Base-by-base conservation (phyloP, 2,329 filamentous ascomycete genomes). In the Mycosphaerella arachidis region DNA sequence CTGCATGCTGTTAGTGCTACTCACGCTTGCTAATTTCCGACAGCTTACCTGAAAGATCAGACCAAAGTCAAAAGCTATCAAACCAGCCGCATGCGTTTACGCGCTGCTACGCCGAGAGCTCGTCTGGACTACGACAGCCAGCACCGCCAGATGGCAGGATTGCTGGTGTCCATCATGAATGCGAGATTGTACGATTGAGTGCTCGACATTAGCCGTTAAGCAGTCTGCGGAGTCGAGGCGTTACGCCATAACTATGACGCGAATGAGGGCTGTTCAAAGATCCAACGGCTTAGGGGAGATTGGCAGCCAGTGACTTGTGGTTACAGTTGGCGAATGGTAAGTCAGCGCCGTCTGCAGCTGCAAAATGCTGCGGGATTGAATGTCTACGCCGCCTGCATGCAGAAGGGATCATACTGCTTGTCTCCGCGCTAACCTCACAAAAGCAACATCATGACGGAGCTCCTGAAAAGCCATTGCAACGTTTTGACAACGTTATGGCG, bases 31-130 rank as follows among this genome's bases (percentile, higher is more conserved):
- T 16, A 29, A 3, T 18, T 4, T 20, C 6, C 6, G 18, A 24
- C 24, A 31, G 29, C 53, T 45, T 55, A 29, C 53, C 35, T 63
- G 62, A 50, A 65, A 65, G 8, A 65, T 62, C 33, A 64, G 45
- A 4, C 55, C 64, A n/a, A 66, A 60, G 55, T 64, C 62, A 43
- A 66, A 66, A 6, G 62, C 64, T 8, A 66, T 53, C 9, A 56
- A 55, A n/a, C n/a, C n/a, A n/a, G n/a, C 35, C 4, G 35, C 10
- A 10, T 37, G 35, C 35, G 35, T 37, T 7, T 16, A 16, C 16
- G 35, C 35, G 35, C 35, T 37, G 8, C 35, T 37, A 16, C 35
- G 24, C 24, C 24, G 24, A 24, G 24, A 24, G 24, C 24, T 24
- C 24, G 24, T 24, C 3, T 24, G 24, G 3, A 24, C 24, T 37